Conservation (phyloP, 2,329 filamentous ascomycete genomes). For the Xylaria hypoxylon region DNA sequence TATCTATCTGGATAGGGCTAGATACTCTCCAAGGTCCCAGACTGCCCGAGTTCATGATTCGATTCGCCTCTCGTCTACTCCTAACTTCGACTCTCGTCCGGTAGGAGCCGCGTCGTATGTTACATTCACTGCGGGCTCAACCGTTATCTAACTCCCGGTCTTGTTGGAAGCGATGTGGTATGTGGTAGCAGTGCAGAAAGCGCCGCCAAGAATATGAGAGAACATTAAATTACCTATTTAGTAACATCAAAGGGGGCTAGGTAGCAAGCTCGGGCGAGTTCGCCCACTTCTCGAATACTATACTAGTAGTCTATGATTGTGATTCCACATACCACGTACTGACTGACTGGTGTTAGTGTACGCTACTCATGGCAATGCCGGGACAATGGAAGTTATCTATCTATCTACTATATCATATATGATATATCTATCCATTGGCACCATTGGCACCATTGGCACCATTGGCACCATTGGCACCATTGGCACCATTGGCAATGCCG, state of each 20-base stretch:
- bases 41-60: slow-evolving; percentile 20
- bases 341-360: too few relatives aligned
- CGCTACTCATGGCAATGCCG: too few relatives aligned
- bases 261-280: not conserved
- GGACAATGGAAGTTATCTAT: too few relatives aligned
- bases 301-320: not conserved
- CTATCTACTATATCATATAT: too few relatives aligned
- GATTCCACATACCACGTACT: too few relatives aligned
- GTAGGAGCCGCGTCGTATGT: slow-evolving; percentile 29
- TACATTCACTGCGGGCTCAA: slow-evolving; percentile 15
- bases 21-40: not conserved
- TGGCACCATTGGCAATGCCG: slow-evolving; percentile 27
- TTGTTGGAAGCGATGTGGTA: slow-evolving; percentile 21
- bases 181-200: slow-evolving; percentile 34
- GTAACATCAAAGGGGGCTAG: not conserved
- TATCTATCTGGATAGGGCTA: slow-evolving; percentile 15
- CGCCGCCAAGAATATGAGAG: slow-evolving; percentile 25
- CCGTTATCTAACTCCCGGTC: slow-evolving; percentile 3
- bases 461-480: too few relatives aligned
- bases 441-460: too few relatives aligned
- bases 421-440: too few relatives aligned
- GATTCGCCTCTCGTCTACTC: slow-evolving; percentile 3
- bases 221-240: slow-evolving; percentile 4
- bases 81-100: slow-evolving; percentile 11
- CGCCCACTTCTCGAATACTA: slow-evolving; percentile 2